Evolutionary conservation across 805 yeast species (phyloP), one percentile per base, ranked within the genome.

Genomic region (Saturnispora ahearnii): DNA sequence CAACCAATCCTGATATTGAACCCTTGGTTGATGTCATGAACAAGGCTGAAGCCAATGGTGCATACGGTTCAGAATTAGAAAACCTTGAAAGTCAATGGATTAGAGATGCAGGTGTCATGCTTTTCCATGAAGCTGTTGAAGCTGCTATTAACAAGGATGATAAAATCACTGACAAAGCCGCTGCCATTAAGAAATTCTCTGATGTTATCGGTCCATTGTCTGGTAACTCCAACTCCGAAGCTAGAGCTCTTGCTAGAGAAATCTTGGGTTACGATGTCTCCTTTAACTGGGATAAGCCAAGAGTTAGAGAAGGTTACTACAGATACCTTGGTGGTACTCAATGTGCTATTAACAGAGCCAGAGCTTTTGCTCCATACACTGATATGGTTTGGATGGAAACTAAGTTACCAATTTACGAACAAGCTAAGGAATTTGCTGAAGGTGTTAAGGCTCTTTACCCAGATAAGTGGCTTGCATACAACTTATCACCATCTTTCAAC

Each of bases 321-420:
- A 81, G 96, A 65, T 90, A 88, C 81, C 75, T 74, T 62, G 98
- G 98, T 62, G 98, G 98, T 61, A 87, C 96, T 53, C 90, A 87
- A 74, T 89, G 96, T 77, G 96, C 98, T 46, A 85, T 91, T 48
- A 91, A 88, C 83, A 83, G 98, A 68, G 97, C 95, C 55, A 81
- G 96, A 63, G 95, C 96, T 30, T 91, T 76, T 67, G 90, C 96
- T 49, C 96, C 96, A 55, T 91, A 84, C 69, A 89, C 95, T 41
- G 98, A 90, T 70, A 76, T 91, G 73, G 82, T 90, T 60, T 91
- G 98, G 98, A 90, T 91, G 97, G 98, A 91, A 76, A 84, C 96
- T 53, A 90, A 90, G 68, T 78, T 87, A 59, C 98, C 98, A 58
- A 96, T 89, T 69, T 90, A 78, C 71, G 77, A 74, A 53, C 98